Base-by-base conservation (phyloP, 202 grass and related monocot genomes). In the Hordeum pubiflorum region DNA sequence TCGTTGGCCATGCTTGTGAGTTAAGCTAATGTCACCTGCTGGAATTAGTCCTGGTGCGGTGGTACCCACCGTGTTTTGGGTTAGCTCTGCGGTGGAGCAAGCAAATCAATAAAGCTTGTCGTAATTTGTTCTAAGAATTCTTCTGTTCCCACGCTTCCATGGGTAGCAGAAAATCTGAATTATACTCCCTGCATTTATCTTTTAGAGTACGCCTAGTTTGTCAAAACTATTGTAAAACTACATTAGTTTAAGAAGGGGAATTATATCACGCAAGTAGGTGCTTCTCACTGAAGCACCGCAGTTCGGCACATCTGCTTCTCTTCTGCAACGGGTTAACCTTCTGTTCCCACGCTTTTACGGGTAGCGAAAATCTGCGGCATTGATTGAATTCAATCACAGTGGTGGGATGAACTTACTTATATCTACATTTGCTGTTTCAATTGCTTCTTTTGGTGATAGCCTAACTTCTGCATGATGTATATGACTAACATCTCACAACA, bases 371-470 rank as follows among this genome's bases (percentile, higher is more conserved):
- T 50, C 44, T 50, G 44, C 44, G 14, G 44, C 44, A 50, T 50
- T 50, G 7, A 21, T 66, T 38, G 12, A 80, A 54, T 75, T 38
- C 7, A 80, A 54, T 80, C 13, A 39, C 7, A 7, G 21, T 80
- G 46, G 43, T 43, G 50, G 50, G 10, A 10, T 69, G 10, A 67
- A n/a, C 46, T 74, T 80, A 64, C 63, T 67, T 75, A 3, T 14
- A 52, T 72, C 34, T 29, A 17, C 27, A 31, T 32, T 50, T 36
- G 9, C 44, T 44, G 34, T 74, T 65, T 11, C 29, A 73, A 74
- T 80, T 24, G n/a, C 61, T 65, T 69, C 37, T 67, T 81, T 75
- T 48, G 61, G 41, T 50, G 37, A 61, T 52, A 81, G 4, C 10
- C 60, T 36, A 9, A 22, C 18, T 58, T 17, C 14, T 79, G 32